phyloP scores from a whole-genome alignment of 169 alveolate species.

The Cryptosporidium felis region DNA sequence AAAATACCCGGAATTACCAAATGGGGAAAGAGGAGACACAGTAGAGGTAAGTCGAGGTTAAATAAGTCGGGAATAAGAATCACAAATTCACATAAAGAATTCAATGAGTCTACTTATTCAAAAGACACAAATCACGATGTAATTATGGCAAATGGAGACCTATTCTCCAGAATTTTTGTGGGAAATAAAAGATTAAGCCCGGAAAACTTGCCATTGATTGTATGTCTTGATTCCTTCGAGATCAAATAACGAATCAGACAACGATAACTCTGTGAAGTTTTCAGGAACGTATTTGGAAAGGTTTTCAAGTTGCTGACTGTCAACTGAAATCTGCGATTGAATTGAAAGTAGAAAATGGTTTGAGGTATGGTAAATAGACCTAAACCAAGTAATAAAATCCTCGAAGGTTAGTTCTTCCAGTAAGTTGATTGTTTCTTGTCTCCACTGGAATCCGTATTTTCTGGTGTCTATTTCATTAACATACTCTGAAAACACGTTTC shows the following conservation, averaged over 20 bases:
- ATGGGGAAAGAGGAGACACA: too few relatives aligned
- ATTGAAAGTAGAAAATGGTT: neutral
- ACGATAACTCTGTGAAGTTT: neutral
- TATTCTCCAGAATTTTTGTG: too few relatives aligned
- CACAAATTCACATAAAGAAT: too few relatives aligned
- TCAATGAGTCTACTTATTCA: too few relatives aligned
- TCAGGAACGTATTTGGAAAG: neutral
- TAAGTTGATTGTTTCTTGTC: neutral
- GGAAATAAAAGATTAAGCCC: too few relatives aligned
- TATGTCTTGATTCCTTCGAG: neutral
- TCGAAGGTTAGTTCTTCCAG: neutral
- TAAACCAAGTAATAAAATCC: constrained; percentile 20
- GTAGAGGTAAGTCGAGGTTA: too few relatives aligned
- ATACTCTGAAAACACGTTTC: neutral
- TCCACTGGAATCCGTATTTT: neutral
- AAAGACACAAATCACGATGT: too few relatives aligned
- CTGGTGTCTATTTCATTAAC: neutral
- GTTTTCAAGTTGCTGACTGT: neutral
- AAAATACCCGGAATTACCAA: too few relatives aligned
- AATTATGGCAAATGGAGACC: too few relatives aligned
- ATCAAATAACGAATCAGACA: neutral
- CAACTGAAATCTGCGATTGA: constrained; percentile 7
- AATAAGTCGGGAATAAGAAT: too few relatives aligned
- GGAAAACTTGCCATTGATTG: constrained; percentile 6
- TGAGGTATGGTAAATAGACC: neutral